These are phyloP conservation scores for Vitis hybrid DNA, from an alignment of 177 flowering plant species.

Conservation along the genomic window DNA sequence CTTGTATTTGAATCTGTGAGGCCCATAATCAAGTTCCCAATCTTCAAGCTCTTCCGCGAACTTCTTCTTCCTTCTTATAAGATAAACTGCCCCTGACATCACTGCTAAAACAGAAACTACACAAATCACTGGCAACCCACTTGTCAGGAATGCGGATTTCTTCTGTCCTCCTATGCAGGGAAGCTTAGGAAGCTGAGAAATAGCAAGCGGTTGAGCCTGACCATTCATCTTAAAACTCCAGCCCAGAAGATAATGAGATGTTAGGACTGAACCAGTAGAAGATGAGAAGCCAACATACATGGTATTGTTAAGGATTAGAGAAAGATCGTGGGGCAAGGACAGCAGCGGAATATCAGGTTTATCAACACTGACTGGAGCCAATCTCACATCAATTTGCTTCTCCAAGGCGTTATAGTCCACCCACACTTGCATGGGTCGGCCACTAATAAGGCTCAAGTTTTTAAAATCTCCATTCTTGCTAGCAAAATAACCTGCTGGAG, in stretches of 20 bases:
- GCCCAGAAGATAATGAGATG: slow-evolving; percentile 24
- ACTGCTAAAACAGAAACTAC: background rate
- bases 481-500: slow-evolving; percentile 18
- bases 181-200: background rate
- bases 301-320: slow-evolving; percentile 11
- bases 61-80: background rate
- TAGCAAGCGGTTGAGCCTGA: background rate
- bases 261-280: slow-evolving; percentile 9
- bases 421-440: slow-evolving; percentile 29
- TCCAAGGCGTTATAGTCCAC: slow-evolving; percentile 26
- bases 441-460: slow-evolving; percentile 21
- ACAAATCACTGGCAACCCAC: background rate
- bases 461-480: background rate
- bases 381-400: slow-evolving; percentile 24
- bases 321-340: slow-evolving; percentile 21
- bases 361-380: slow-evolving; percentile 19
- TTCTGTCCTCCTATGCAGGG: background rate
- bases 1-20: slow-evolving; percentile 21
- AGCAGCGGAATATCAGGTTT: slow-evolving; percentile 25
- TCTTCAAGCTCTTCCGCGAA: slow-evolving; percentile 10
- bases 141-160: background rate
- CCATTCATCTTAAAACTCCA: slow-evolving; percentile 35
- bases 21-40: slow-evolving; percentile 21
- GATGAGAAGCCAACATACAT: slow-evolving; percentile 46
- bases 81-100: background rate